Base-by-base conservation (phyloP, 331 rosid species). In the Cydonia oblonga region DNA sequence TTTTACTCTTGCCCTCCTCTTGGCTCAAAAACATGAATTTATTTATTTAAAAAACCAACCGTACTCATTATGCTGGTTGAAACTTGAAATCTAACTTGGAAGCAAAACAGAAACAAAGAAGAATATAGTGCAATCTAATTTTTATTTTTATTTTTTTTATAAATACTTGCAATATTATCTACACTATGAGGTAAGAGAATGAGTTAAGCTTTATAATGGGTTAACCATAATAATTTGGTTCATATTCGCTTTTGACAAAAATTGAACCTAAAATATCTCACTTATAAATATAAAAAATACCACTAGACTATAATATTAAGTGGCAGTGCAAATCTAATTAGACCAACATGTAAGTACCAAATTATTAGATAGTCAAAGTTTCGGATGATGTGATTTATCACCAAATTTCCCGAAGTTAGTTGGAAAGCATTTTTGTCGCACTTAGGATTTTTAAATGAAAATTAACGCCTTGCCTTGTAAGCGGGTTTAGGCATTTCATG, bases 171-270 rank as follows among this genome's bases (percentile, higher is more conserved):
- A 0, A 38, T 4, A 7, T 33, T 9, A 9, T 38, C 42, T 38
- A 38, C 42, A 38, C 1, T 38, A 38, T 9, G 4, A 35, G 13
- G 42, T 38, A 13, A 38, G 13, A 1, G 42, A 38, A 4, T 38
- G 42, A 38, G 42, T 38, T 0, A 38, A 38, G 4, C 0, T 1
- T 9, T 13, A 9, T 38, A 2, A 13, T 38, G 42, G 13, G 42
- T 0, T 38, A 38, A 3, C 4, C 13, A 38, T 38, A 38, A 38
- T 38, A 38, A 10, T 38, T 9, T 38, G 4, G 42, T 2, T 38
- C 1, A 38, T 0, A 38, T 38, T 38, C 13, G 13, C 0, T 0
- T 38, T 38, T 38, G 0, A 38, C 4, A 1, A 38, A 0, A 38
- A 38, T 38, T 1, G 1, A 38, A 9, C 0, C 0, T 38, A 38